Evolutionary conservation across 2,329 filamentous ascomycete genomes (phyloP).

Genomic region (Amylocarpus encephaloides): DNA sequence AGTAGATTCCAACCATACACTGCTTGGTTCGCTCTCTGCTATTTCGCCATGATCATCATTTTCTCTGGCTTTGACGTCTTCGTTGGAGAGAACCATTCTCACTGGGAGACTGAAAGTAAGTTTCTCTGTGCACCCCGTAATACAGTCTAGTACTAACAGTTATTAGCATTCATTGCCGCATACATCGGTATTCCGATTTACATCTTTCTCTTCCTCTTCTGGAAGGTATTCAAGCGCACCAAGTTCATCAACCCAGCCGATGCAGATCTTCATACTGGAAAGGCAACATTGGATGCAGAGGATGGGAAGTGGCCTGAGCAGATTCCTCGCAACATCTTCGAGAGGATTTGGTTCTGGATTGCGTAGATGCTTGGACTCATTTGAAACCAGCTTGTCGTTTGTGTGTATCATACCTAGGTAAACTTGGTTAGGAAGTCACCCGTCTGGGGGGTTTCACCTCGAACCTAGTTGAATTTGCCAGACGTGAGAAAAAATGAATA

Average conservation of each 20-base stretch:
- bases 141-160: constrained; percentile 45
- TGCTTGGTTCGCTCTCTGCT: constrained; percentile 57
- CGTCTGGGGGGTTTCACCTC: not conserved
- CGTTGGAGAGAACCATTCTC: constrained; percentile 44
- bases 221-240: constrained; percentile 65
- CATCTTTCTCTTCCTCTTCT: constrained; percentile 60
- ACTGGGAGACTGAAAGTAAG: constrained; percentile 57
- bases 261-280: constrained; percentile 40
- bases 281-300: constrained; percentile 39
- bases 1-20: constrained; percentile 64
- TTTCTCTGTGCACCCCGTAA: not conserved
- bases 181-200: constrained; percentile 71
- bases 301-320: constrained; percentile 36
- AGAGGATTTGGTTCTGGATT: constrained; percentile 42
- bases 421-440: not conserved
- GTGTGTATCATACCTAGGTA: not conserved
- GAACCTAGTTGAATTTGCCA: not conserved
- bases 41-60: constrained; percentile 65
- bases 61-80: constrained; percentile 74
- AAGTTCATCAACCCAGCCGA: constrained; percentile 35
- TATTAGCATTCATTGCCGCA: constrained; percentile 64
- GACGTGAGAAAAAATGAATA: too few species aligned
- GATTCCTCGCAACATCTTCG: constrained; percentile 36
- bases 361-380: constrained; percentile 26
- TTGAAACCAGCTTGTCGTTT: not conserved